Evolutionary conservation across 2,329 filamentous ascomycete genomes (phyloP).

Genomic region (Exserohilum turcica): DNA sequence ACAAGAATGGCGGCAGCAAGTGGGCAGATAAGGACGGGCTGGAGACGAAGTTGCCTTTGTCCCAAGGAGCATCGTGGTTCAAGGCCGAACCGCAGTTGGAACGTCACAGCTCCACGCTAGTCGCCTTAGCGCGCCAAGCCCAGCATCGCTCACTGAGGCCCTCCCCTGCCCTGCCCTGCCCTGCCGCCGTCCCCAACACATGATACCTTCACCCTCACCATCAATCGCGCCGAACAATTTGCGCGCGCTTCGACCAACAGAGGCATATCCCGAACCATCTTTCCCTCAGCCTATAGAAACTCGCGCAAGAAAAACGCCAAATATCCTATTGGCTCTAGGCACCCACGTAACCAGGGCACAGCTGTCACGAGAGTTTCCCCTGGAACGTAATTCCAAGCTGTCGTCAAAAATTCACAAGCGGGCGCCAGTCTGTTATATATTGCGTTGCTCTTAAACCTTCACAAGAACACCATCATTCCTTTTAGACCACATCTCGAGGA

Average conservation of each 20-base stretch:
- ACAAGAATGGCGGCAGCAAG: constrained; percentile 36
- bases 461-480: not conserved
- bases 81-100: constrained; percentile 9
- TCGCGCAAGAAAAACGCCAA: not conserved
- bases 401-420: not conserved
- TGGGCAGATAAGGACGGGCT: constrained; percentile 25
- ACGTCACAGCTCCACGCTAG: constrained; percentile 24
- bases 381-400: not conserved
- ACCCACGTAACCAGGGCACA: not conserved
- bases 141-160: constrained; percentile 1
- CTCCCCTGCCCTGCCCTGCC: no score
- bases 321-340: not conserved
- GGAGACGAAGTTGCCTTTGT: constrained; percentile 16
- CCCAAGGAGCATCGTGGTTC: constrained; percentile 2
- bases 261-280: not conserved
- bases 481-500: not conserved
- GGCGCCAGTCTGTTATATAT: not conserved
- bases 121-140: constrained; percentile 13
- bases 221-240: not conserved
- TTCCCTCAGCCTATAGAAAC: not conserved
- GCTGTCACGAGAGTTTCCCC: not conserved
- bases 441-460: not conserved
- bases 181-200: constrained; percentile 10
- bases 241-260: not conserved
- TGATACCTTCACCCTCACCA: constrained; percentile 11